phyloP scores from a whole-genome alignment of 495 filamentous ascomycete genomes.

The Penicillium lagena region DNA sequence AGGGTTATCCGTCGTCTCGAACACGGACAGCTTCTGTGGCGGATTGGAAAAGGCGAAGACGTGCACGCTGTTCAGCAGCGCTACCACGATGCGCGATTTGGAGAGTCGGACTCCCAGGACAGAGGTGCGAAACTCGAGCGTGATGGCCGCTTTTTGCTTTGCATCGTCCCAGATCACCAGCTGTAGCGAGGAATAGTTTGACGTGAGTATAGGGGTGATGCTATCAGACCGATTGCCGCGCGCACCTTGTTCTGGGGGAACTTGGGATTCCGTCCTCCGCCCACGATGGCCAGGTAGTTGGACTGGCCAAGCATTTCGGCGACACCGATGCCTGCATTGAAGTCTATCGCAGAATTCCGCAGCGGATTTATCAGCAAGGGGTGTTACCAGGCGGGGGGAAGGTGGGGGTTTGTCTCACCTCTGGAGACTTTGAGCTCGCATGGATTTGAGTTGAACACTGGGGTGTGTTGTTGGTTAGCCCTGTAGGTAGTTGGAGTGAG shows the following conservation, averaged over 20 bases:
- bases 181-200: conserved; percentile 24
- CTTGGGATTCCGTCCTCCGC: conserved; percentile 80
- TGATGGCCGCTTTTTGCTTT: conserved; percentile 66
- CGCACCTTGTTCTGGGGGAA: conserved; percentile 80
- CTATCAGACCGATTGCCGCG: background rate
- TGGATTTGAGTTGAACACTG: conserved; percentile 74
- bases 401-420: conserved; percentile 40
- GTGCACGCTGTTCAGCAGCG: conserved; percentile 74
- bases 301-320: conserved; percentile 84
- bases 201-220: background rate
- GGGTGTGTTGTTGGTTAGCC: conserved; percentile 2
- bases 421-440: conserved; percentile 66
- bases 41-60: conserved; percentile 77
- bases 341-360: conserved; percentile 44
- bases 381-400: no score
- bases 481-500: background rate
- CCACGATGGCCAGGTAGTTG: conserved; percentile 84
- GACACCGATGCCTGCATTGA: conserved; percentile 77
- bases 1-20: conserved; percentile 84
- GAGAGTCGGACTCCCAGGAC: conserved; percentile 75
- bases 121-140: conserved; percentile 66
- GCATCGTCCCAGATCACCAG: conserved; percentile 89
- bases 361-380: no score
- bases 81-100: conserved; percentile 71
- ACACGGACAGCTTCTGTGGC: conserved; percentile 64